These are phyloP conservation scores for Ophiostoma himal-ulmi DNA, from an alignment of 2,329 filamentous ascomycete species.

Conservation along the genomic window DNA sequence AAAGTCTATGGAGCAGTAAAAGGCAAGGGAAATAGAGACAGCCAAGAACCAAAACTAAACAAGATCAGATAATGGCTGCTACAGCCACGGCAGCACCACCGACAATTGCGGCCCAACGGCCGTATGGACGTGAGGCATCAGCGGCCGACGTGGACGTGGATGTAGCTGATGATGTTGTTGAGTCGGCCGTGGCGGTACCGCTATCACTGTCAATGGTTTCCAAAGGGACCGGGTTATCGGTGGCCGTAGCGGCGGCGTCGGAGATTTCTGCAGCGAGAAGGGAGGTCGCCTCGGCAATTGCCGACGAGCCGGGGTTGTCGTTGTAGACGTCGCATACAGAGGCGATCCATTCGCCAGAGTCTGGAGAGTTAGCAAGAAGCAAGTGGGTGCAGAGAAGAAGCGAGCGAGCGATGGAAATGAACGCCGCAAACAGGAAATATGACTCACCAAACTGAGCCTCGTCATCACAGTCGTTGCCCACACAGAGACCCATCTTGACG, in stretches of 20 bases:
- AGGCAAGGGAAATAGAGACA: not conserved
- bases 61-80: conserved; percentile 4
- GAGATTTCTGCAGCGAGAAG: conserved; percentile 22
- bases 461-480: conserved; percentile 25
- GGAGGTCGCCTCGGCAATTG: conserved; percentile 21
- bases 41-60: not conserved
- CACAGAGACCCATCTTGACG: conserved; percentile 28
- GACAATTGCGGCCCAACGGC: conserved; percentile 9
- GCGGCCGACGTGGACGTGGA: conserved; percentile 5
- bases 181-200: not conserved
- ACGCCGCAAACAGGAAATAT: too few relatives aligned
- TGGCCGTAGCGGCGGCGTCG: conserved; percentile 24
- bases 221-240: conserved; percentile 24
- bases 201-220: conserved; percentile 12
- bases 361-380: not conserved
- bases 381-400: not conserved
- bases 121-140: conserved; percentile 5
- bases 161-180: not conserved
- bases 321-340: conserved; percentile 23
- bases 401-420: not conserved
- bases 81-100: conserved; percentile 9
- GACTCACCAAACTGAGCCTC: conserved; percentile 9
- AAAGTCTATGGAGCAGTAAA: not conserved
- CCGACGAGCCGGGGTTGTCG: conserved; percentile 14
- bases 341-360: conserved; percentile 26